Conservation (phyloP, 345 rosid species). For the Hibiscus trionum region DNA sequence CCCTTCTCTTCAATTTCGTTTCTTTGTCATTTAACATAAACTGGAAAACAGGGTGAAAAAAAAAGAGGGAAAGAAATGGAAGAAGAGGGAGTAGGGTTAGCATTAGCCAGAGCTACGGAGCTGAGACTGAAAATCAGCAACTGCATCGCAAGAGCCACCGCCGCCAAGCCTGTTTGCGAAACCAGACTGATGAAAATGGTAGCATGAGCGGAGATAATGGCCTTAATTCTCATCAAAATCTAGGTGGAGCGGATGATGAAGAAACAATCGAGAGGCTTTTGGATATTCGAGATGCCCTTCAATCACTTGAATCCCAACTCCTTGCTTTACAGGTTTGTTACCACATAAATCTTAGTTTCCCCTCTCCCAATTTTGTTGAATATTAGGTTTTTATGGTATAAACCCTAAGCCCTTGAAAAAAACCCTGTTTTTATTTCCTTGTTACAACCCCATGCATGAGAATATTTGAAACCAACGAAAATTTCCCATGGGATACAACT, state of each 20-base stretch:
- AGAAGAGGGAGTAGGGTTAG: conserved; percentile 63
- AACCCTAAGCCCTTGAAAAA: not conserved
- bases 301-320: conserved; percentile 77
- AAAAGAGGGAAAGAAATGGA: conserved; percentile 33
- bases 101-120: conserved; percentile 70
- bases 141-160: conserved; percentile 41
- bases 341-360: not conserved
- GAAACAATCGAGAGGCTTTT: conserved; percentile 49
- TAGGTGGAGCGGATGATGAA: conserved; percentile 25
- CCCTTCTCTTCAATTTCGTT: not conserved
- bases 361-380: not conserved
- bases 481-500: not conserved
- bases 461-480: not conserved
- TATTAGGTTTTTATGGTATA: conserved; percentile 3
- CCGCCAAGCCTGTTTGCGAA: not conserved
- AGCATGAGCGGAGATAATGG: conserved; percentile 15
- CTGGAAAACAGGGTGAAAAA: too few species aligned
- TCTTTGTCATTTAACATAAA: not conserved
- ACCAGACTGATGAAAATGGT: not conserved
- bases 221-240: conserved; percentile 8
- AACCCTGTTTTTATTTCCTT: not conserved
- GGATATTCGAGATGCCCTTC: conserved; percentile 65
- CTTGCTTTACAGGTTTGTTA: conserved; percentile 55
- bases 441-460: not conserved
- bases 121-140: conserved; percentile 62